phyloP scores from a whole-genome alignment of 306 rosid genomes.

The Cyamopsis tetragonoloba region DNA sequence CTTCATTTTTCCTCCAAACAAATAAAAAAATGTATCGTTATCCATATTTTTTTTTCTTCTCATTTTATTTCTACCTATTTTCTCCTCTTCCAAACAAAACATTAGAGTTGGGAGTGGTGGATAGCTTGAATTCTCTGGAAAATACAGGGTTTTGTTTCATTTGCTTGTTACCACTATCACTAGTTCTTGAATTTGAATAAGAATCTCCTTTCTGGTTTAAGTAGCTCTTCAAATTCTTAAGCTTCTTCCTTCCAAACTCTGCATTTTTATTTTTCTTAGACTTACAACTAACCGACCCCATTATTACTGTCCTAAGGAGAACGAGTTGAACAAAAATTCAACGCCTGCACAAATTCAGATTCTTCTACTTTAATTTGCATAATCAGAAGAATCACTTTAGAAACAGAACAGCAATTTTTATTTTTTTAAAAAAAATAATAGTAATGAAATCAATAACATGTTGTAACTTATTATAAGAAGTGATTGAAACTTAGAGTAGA shows the following conservation, averaged over 20 bases:
- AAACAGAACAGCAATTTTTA: not conserved
- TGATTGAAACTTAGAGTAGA: not conserved
- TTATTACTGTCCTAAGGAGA: conserved; percentile 19
- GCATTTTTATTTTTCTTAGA: conserved; percentile 24
- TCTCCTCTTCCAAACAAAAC: no score
- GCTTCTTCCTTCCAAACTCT: conserved; percentile 31
- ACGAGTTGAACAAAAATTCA: not conserved
- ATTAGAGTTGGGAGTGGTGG: no score
- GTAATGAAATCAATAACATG: not conserved
- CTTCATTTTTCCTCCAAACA: no score
- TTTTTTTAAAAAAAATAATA: no score
- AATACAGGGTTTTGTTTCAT: conserved; percentile 28
- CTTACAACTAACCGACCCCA: conserved; percentile 70
- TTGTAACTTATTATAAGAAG: not conserved
- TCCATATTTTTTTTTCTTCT: no score
- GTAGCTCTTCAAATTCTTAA: conserved; percentile 27
- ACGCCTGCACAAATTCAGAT: conserved; percentile 24
- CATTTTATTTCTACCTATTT: no score
- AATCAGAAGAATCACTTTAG: not conserved
- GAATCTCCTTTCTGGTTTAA: conserved; percentile 21
- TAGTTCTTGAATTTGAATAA: conserved; percentile 31
- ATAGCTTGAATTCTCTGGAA: conserved; percentile 42
- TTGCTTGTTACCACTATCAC: conserved; percentile 18
- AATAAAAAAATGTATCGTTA: no score
- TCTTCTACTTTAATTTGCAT: not conserved